Conservation (phyloP, 371 early-diverging fungal genomes). For the Syncephalastrum contaminatum region DNA sequence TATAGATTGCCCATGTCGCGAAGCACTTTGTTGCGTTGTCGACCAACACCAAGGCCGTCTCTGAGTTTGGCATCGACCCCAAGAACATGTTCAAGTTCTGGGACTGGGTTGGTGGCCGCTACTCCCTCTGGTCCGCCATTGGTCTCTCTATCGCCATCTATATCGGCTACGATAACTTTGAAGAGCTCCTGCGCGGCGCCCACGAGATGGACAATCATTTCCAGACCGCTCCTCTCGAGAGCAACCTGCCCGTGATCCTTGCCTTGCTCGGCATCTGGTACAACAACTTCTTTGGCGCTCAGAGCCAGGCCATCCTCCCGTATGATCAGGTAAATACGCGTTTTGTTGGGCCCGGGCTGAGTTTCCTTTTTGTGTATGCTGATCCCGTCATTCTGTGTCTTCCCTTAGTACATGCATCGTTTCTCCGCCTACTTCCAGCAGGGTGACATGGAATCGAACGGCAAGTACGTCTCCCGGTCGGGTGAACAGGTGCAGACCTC, state of each 20-base stretch:
- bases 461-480: conserved; percentile 90
- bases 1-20: conserved; percentile 78
- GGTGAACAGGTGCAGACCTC: conserved; percentile 76
- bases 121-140: conserved; percentile 99
- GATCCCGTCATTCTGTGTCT: too few species aligned
- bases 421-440: conserved; percentile 99
- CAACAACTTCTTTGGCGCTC: conserved; percentile 95
- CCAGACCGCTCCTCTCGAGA: conserved; percentile 77
- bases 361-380: too few species aligned
- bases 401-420: conserved; percentile 78
- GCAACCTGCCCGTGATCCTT: conserved; percentile 93
- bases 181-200: conserved; percentile 89
- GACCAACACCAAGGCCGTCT: conserved; percentile 91
- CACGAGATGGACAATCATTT: conserved; percentile 98
- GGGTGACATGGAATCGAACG: conserved; percentile 99
- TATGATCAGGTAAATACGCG: conserved; percentile 78
- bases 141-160: conserved; percentile 96
- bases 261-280: conserved; percentile 97
- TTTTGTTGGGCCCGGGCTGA: too few species aligned
- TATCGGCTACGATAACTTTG: conserved; percentile 96
- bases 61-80: conserved; percentile 89
- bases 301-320: conserved; percentile 95
- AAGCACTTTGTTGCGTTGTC: conserved; percentile 99
- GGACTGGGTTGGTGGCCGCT: conserved; percentile 99
- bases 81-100: conserved; percentile 99